phyloP scores from a whole-genome alignment of 179 eudicot genomes.

The Silene vulgaris region DNA sequence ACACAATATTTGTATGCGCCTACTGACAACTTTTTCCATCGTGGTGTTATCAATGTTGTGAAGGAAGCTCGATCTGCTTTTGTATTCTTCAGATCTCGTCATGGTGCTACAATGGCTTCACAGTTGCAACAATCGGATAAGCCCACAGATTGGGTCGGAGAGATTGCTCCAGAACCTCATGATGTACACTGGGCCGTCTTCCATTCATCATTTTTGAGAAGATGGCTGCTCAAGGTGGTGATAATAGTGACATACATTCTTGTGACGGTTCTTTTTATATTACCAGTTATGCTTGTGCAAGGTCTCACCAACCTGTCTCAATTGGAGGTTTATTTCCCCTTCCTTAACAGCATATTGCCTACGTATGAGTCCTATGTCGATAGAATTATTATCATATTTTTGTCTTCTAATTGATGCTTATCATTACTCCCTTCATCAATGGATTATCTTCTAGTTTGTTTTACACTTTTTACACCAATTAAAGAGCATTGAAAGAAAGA shows the following conservation, averaged over 20 bases:
- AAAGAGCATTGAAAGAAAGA: no score
- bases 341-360: conserved; percentile 49
- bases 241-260: conserved; percentile 49
- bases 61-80: conserved; percentile 96
- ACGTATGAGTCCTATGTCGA: conserved; percentile 45
- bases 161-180: conserved; percentile 83
- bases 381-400: neutral
- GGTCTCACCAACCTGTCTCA: conserved; percentile 78
- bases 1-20: conserved; percentile 2
- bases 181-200: conserved; percentile 99
- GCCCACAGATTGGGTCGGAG: conserved; percentile 83
- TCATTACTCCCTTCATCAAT: neutral
- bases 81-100: conserved; percentile 82
- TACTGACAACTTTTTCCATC: conserved; percentile 19
- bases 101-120: conserved; percentile 64
- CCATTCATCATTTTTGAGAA: conserved; percentile 62
- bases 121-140: conserved; percentile 67
- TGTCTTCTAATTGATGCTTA: neutral
- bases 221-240: conserved; percentile 63
- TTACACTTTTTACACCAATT: no score
- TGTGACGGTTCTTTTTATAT: conserved; percentile 65
- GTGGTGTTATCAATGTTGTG: conserved; percentile 14
- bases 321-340: conserved; percentile 77
- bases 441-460: no score
- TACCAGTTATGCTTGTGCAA: conserved; percentile 86